These are phyloP conservation scores for Leccinum broughii DNA, from an alignment of 768 basidiomycete species.

Conservation along the genomic window DNA sequence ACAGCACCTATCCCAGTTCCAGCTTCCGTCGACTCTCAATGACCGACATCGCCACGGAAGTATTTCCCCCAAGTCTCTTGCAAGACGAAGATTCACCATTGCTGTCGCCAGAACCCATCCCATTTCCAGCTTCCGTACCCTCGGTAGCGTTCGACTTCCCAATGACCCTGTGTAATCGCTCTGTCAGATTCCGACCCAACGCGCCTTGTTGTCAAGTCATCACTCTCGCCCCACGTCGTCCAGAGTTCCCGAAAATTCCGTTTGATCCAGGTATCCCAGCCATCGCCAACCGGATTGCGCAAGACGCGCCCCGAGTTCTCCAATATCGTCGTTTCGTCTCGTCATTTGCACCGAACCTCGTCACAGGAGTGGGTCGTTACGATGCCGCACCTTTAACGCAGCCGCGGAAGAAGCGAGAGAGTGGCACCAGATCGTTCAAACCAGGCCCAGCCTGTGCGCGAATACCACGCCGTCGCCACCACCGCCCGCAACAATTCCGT, in stretches of 20 bases:
- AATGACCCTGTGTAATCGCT: neutral
- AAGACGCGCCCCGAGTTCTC: slow-evolving; percentile 1
- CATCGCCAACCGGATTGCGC: neutral
- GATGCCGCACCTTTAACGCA: too few species aligned
- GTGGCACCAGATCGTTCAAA: neutral
- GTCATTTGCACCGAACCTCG: neutral
- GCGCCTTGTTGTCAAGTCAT: neutral
- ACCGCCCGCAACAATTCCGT: slow-evolving; percentile 8
- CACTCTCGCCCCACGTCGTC: neutral
- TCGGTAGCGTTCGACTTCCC: neutral
- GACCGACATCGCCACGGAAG: neutral
- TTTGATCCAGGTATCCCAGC: neutral
- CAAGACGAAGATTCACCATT: neutral
- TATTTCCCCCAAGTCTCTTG: neutral
- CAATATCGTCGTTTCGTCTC: slow-evolving; percentile 1
- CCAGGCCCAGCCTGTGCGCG: neutral
- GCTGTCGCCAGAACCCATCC: neutral
- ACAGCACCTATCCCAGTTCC: neutral
- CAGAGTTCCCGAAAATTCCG: slow-evolving; percentile 5
- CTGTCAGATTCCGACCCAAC: neutral
- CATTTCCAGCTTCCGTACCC: neutral
- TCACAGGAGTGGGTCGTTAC: neutral
- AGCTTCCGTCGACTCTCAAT: neutral
- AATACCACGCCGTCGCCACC: neutral
- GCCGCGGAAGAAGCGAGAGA: neutral